These are phyloP conservation scores for Pseudogymnoascus verrucosus DNA, from an alignment of 2,329 filamentous ascomycete genomes.

Conservation along the genomic window DNA sequence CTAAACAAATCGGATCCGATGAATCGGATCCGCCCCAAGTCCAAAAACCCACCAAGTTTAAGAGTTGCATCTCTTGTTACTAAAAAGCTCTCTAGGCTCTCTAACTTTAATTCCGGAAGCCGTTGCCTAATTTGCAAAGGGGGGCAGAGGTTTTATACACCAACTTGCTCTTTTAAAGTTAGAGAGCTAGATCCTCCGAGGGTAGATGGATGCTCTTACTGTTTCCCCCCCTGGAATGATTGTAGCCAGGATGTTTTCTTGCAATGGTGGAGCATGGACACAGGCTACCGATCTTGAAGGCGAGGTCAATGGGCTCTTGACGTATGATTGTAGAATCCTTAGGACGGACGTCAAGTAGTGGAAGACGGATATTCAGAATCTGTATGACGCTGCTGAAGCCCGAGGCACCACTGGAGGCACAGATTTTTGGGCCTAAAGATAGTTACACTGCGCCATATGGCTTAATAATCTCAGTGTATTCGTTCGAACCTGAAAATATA, in stretches of 20 bases:
- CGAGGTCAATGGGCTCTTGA: conserved; percentile 64
- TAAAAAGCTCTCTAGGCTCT: neutral
- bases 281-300: conserved; percentile 70
- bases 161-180: neutral
- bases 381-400: conserved; percentile 47
- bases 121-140: neutral
- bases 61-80: neutral
- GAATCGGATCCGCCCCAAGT: neutral
- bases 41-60: neutral
- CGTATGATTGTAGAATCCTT: conserved; percentile 56
- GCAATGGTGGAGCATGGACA: conserved; percentile 63
- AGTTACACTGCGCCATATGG: neutral
- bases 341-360: conserved; percentile 50
- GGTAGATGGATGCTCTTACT: no score
- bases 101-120: neutral
- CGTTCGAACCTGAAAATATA: neutral
- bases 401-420: conserved; percentile 3
- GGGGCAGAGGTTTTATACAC: neutral
- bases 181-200: neutral
- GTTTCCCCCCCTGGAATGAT: no score
- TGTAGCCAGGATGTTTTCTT: conserved; percentile 36
- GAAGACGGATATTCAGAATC: conserved; percentile 48
- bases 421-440: neutral
- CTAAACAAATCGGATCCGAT: neutral
- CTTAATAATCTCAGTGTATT: neutral